A percentile compares a stretch with the other conserved stretches of the same genome.
These are phyloP conservation scores for Eimeria tenella DNA, from an alignment of 169 alveolate species.

Conservation along the genomic window DNA sequence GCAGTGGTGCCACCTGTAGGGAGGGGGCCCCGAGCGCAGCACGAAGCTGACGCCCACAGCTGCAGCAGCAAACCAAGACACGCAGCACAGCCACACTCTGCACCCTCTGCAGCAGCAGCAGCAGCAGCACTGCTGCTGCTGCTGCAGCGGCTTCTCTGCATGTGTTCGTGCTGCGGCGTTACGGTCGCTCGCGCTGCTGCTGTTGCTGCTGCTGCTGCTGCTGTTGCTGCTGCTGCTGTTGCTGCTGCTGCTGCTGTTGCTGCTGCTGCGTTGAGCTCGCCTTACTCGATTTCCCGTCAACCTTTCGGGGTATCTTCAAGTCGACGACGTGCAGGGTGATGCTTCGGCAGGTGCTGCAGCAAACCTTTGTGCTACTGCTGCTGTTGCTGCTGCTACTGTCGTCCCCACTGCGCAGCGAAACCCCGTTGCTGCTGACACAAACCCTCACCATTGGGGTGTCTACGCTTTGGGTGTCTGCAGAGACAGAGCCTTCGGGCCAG, in stretches of 20 bases:
- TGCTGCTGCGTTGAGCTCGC: neutral
- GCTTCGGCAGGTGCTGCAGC: constrained; percentile 59
- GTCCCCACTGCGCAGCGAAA: neutral
- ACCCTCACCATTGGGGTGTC: constrained; percentile 29
- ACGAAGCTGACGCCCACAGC: constrained; percentile 56
- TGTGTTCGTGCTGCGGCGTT: neutral
- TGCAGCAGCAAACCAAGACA: constrained; percentile 2
- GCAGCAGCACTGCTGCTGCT: neutral
- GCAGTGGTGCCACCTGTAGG: constrained; percentile 59
- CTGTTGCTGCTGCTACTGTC: constrained; percentile 42
- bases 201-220: constrained; percentile 24
- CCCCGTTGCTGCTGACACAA: constrained; percentile 48
- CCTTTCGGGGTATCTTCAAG: constrained; percentile 16
- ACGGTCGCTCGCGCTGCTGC: constrained; percentile 9
- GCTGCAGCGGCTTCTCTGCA: neutral
- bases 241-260: constrained; percentile 42
- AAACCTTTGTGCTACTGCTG: constrained; percentile 26
- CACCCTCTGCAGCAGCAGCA: constrained; percentile 22
- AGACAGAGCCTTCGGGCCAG: constrained; percentile 62
- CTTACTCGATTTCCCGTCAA: constrained; percentile 57
- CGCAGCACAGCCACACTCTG: no score
- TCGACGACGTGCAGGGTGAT: constrained; percentile 24
- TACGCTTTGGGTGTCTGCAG: constrained; percentile 55
- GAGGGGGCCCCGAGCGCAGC: constrained; percentile 22
- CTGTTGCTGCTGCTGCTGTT: constrained; percentile 32